A percentile compares a stretch with the other conserved stretches of the same genome.
phyloP scores from a whole-genome alignment of 2,329 filamentous ascomycete genomes.

The Talaromyces amestolkiae region DNA sequence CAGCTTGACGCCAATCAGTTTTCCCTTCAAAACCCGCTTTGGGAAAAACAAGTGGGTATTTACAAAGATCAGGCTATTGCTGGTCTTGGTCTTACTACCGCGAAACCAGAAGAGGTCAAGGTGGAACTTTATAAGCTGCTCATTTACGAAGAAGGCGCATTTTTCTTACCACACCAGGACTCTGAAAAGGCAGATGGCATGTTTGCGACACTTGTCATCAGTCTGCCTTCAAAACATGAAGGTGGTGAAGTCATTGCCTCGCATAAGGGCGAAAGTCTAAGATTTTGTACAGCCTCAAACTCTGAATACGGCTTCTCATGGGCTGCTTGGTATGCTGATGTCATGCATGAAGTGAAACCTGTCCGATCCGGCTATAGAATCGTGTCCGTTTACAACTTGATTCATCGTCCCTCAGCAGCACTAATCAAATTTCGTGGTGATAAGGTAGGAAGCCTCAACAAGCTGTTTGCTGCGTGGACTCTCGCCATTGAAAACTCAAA shows the following conservation, averaged over 20 bases:
- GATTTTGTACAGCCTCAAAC: constrained; percentile 30
- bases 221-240: constrained; percentile 49
- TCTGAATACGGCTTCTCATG: constrained; percentile 24
- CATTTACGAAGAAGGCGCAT: constrained; percentile 51
- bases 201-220: constrained; percentile 53
- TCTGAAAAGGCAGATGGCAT: constrained; percentile 50
- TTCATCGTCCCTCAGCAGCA: constrained; percentile 26
- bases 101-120: constrained; percentile 21
- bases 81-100: constrained; percentile 29
- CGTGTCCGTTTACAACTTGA: constrained; percentile 55
- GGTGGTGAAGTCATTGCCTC: constrained; percentile 48
- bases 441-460: not conserved
- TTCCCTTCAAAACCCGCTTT: constrained; percentile 35
- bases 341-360: constrained; percentile 51
- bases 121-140: constrained; percentile 50
- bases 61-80: constrained; percentile 14
- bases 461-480: constrained; percentile 17
- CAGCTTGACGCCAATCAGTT: constrained; percentile 44
- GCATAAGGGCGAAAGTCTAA: constrained; percentile 36
- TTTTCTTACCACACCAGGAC: constrained; percentile 50
- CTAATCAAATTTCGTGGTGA: constrained; percentile 1
- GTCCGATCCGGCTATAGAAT: constrained; percentile 50
- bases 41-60: constrained; percentile 27
- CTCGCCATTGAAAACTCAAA: not conserved
- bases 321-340: constrained; percentile 52